A percentile compares a stretch with the other conserved stretches of the same genome.
Conservation (phyloP, 1,284 basidiomycete genomes). For the Microbotryum scabiosae region DNA sequence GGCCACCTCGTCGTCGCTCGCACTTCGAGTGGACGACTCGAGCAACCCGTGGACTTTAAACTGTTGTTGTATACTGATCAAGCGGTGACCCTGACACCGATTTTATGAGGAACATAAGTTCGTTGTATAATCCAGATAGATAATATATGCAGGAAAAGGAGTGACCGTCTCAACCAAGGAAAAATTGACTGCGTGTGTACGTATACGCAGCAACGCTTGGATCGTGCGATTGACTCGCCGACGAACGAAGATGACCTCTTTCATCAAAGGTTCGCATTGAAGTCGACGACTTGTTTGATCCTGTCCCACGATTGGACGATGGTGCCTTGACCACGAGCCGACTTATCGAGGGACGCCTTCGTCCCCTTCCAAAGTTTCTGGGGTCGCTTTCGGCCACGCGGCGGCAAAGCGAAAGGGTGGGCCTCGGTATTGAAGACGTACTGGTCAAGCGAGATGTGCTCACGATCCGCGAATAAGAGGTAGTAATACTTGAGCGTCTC, state of each 20-base stretch:
- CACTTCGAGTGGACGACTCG: constrained; percentile 56
- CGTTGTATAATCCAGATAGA: neutral
- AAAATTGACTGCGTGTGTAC: too few species aligned
- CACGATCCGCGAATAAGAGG: constrained; percentile 47
- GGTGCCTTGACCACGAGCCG: too few species aligned
- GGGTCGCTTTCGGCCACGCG: neutral
- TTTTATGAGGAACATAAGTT: neutral
- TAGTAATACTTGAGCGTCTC: constrained; percentile 46
- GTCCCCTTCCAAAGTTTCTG: too few species aligned
- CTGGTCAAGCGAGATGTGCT: constrained; percentile 49
- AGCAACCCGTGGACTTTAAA: constrained; percentile 52
- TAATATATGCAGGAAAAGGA: too few species aligned
- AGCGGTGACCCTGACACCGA: constrained; percentile 3
- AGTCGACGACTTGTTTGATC: neutral
- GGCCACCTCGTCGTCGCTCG: constrained; percentile 59
- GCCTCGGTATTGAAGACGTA: constrained; percentile 45
- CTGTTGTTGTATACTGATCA: constrained; percentile 51
- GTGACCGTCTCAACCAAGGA: too few species aligned
- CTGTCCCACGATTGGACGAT: too few species aligned
- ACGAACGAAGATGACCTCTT: too few species aligned
- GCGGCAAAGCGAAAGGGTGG: constrained; percentile 19
- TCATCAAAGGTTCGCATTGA: too few species aligned
- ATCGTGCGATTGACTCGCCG: too few species aligned
- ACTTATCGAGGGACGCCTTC: too few species aligned
- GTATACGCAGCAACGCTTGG: too few species aligned